Conservation (phyloP, 1,284 basidiomycete species). For the Cryptococcus wingfieldii region DNA sequence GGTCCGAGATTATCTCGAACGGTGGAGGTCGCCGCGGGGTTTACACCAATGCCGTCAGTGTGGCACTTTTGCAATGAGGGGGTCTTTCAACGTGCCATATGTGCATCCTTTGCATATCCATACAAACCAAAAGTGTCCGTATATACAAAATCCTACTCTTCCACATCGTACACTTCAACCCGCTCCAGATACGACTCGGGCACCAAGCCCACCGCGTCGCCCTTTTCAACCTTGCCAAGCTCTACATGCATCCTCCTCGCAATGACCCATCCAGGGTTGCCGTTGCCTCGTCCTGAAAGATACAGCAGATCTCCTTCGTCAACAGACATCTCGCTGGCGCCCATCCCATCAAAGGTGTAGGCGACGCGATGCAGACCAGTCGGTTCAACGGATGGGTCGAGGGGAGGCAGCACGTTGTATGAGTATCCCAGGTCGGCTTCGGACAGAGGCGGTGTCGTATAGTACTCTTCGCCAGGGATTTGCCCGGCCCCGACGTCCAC, state of each 20-base stretch:
- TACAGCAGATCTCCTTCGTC: constrained; percentile 41
- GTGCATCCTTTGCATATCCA: background rate
- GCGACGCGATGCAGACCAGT: constrained; percentile 39
- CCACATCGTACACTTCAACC: constrained; percentile 6
- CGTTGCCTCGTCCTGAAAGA: constrained; percentile 42
- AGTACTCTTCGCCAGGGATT: constrained; percentile 5
- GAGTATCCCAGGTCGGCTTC: constrained; percentile 8
- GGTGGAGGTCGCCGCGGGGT: constrained; percentile 1
- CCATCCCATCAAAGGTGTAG: constrained; percentile 41
- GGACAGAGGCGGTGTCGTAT: constrained; percentile 8
- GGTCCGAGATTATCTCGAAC: background rate
- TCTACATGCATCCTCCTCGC: constrained; percentile 27
- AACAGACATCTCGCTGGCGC: constrained; percentile 43
- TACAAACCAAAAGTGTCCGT: background rate
- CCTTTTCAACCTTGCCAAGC: constrained; percentile 5
- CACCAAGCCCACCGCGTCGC: constrained; percentile 38
- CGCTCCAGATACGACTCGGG: constrained; percentile 45
- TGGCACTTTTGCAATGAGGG: background rate
- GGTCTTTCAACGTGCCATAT: background rate
- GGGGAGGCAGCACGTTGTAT: constrained; percentile 4
- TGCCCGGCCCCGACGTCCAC: constrained; percentile 1
- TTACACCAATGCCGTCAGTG: background rate
- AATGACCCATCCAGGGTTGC: constrained; percentile 47
- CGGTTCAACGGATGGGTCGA: constrained; percentile 24
- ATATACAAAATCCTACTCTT: background rate